Conservation (phyloP, 306 rosid species). For the Cicer yamashitae region DNA sequence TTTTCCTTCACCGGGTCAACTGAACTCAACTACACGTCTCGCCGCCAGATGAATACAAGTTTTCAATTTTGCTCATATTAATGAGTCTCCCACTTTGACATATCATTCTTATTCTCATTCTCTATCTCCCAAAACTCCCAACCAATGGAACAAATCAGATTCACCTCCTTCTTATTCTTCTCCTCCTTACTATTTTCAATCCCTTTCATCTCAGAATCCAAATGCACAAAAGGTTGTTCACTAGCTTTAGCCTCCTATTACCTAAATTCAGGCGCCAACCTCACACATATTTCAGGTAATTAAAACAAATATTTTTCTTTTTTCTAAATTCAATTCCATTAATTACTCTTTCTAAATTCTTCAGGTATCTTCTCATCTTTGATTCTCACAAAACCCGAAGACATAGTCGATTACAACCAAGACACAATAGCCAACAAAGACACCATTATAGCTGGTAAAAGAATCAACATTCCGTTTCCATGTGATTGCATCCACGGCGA, state of each 20-base stretch:
- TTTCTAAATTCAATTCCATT: not conserved
- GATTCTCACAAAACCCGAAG: slow-evolving; percentile 24
- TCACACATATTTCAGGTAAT: slow-evolving; percentile 44
- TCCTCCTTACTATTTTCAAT: slow-evolving; percentile 33
- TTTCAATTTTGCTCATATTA: slow-evolving; percentile 3
- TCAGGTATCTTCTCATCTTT: slow-evolving; percentile 39
- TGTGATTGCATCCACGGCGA: slow-evolving; percentile 59
- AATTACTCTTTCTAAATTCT: not conserved
- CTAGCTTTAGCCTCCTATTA: slow-evolving; percentile 71
- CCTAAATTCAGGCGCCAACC: slow-evolving; percentile 31
- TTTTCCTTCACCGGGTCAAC: not conserved
- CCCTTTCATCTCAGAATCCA: slow-evolving; percentile 48
- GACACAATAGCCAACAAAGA: slow-evolving; percentile 52
- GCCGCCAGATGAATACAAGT: not conserved
- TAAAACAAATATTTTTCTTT: no score
- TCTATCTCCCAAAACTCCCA: not conserved
- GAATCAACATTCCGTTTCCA: slow-evolving; percentile 67
- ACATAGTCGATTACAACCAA: slow-evolving; percentile 59
- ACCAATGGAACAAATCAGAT: slow-evolving; percentile 55
- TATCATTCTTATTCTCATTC: not conserved
- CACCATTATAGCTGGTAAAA: not conserved
- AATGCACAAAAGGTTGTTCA: slow-evolving; percentile 56
- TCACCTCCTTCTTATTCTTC: slow-evolving; percentile 34
- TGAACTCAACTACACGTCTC: not conserved
- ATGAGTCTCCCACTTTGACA: not conserved